These are phyloP conservation scores for Udeniomyces megalosporus DNA, from an alignment of 768 basidiomycete genomes.

Conservation along the genomic window DNA sequence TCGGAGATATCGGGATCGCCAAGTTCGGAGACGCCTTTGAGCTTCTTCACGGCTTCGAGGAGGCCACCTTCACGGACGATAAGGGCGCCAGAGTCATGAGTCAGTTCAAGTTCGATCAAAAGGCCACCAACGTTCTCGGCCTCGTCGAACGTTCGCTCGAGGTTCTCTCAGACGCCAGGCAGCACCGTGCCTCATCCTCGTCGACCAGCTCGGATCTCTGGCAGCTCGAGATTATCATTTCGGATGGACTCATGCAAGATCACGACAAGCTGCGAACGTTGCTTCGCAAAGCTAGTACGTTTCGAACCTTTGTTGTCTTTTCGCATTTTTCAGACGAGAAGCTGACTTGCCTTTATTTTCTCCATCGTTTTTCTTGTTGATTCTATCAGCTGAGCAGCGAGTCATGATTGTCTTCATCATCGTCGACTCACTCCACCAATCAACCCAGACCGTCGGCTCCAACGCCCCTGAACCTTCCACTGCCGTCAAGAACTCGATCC, in stretches of 20 bases:
- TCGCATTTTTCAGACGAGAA: too few species aligned
- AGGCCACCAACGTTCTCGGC: slow-evolving; percentile 41
- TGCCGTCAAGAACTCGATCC: slow-evolving; percentile 52
- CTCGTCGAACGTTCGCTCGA: slow-evolving; percentile 50
- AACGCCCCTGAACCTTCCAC: slow-evolving; percentile 12
- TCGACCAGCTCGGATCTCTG: slow-evolving; percentile 62
- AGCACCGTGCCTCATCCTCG: slow-evolving; percentile 42
- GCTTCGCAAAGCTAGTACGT: slow-evolving; percentile 47
- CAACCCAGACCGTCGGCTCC: slow-evolving; percentile 21
- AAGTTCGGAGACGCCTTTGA: slow-evolving; percentile 80
- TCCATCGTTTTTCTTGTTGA: too few species aligned
- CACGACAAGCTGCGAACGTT: slow-evolving; percentile 67
- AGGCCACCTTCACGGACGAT: slow-evolving; percentile 62
- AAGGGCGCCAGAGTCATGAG: slow-evolving; percentile 63
- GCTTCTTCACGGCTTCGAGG: slow-evolving; percentile 63
- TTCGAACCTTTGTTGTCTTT: too few species aligned
- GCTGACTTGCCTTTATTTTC: too few species aligned
- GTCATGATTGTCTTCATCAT: slow-evolving; percentile 95
- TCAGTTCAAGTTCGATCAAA: slow-evolving; percentile 77
- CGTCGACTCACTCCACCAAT: slow-evolving; percentile 65
- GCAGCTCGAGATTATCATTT: slow-evolving; percentile 97
- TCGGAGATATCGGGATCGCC: slow-evolving; percentile 83
- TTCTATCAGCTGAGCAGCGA: slow-evolving; percentile 47
- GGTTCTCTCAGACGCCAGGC: slow-evolving; percentile 60
- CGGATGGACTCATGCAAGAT: slow-evolving; percentile 96